Evolutionary conservation across 805 yeast species (phyloP).

Genomic region (Candida loeiensis): DNA sequence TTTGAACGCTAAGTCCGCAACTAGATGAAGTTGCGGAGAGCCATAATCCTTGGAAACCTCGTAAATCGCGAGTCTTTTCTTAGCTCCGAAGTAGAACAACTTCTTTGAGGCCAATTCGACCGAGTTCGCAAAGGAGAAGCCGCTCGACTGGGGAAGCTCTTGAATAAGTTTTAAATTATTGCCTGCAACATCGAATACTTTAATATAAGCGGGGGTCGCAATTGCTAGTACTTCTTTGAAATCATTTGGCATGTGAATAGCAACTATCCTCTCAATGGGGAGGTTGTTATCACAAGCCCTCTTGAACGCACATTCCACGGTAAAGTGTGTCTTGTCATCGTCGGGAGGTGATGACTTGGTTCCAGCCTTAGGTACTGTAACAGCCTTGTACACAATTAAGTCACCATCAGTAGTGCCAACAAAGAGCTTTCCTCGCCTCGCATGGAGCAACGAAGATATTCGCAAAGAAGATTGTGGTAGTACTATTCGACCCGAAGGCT

Average conservation of each 20-base stretch:
- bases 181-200: conserved; percentile 30
- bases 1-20: conserved; percentile 25
- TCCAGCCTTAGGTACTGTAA: conserved; percentile 3
- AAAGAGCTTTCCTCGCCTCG: conserved; percentile 18
- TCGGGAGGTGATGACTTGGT: conserved; percentile 10
- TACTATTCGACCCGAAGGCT: conserved; percentile 34
- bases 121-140: conserved; percentile 12
- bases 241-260: conserved; percentile 12
- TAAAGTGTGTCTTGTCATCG: conserved; percentile 12
- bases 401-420: conserved; percentile 38
- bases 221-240: conserved; percentile 23
- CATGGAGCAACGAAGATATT: conserved; percentile 24
- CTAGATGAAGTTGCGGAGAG: conserved; percentile 23
- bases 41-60: conserved; percentile 29
- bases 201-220: conserved; percentile 21
- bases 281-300: not conserved
- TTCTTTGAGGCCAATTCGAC: conserved; percentile 18
- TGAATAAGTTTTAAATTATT: conserved; percentile 31
- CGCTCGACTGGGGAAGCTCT: conserved; percentile 23
- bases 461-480: conserved; percentile 17
- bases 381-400: conserved; percentile 22
- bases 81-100: conserved; percentile 26
- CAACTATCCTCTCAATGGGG: conserved; percentile 14
- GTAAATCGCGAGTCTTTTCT: conserved; percentile 28
- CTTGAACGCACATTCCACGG: conserved; percentile 1